Evolutionary conservation across 768 basidiomycete species (phyloP).

Genomic region (Boletus tomentosulus): DNA sequence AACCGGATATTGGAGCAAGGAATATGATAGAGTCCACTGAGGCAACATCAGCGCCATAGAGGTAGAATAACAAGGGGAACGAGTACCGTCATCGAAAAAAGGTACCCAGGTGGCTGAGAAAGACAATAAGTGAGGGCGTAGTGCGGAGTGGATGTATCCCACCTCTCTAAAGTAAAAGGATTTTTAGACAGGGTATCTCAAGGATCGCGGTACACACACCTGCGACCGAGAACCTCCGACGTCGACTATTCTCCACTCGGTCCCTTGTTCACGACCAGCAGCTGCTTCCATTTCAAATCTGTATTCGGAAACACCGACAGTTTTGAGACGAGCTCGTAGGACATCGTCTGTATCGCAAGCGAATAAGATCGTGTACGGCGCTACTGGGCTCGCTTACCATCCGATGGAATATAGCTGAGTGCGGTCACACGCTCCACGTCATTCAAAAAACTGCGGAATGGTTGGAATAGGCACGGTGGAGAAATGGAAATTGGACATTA

Average conservation of each 20-base stretch:
- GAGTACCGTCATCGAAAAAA: constrained; percentile 49
- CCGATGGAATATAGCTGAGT: constrained; percentile 42
- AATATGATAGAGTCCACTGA: constrained; percentile 50
- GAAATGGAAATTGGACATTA: constrained; percentile 18
- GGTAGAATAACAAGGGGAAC: neutral
- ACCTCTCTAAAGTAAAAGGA: constrained; percentile 29
- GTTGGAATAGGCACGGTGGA: neutral
- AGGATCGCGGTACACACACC: constrained; percentile 29
- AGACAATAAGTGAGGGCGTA: constrained; percentile 8
- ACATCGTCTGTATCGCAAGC: constrained; percentile 41
- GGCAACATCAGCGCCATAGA: neutral
- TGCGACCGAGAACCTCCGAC: constrained; percentile 51
- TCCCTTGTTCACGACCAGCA: constrained; percentile 45
- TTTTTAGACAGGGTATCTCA: constrained; percentile 2
- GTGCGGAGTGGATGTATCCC: constrained; percentile 16
- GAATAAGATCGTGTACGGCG: constrained; percentile 5
- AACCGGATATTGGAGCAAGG: constrained; percentile 55
- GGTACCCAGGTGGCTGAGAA: constrained; percentile 47
- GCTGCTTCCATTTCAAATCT: constrained; percentile 75
- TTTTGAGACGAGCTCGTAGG: constrained; percentile 49
- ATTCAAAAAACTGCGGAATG: constrained; percentile 40
- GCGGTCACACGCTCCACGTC: constrained; percentile 47
- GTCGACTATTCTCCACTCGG: constrained; percentile 54
- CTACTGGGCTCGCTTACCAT: constrained; percentile 31
- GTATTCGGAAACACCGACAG: constrained; percentile 78